Base-by-base conservation (phyloP, 768 basidiomycete species). In the Rhizopogon vinicolor region DNA sequence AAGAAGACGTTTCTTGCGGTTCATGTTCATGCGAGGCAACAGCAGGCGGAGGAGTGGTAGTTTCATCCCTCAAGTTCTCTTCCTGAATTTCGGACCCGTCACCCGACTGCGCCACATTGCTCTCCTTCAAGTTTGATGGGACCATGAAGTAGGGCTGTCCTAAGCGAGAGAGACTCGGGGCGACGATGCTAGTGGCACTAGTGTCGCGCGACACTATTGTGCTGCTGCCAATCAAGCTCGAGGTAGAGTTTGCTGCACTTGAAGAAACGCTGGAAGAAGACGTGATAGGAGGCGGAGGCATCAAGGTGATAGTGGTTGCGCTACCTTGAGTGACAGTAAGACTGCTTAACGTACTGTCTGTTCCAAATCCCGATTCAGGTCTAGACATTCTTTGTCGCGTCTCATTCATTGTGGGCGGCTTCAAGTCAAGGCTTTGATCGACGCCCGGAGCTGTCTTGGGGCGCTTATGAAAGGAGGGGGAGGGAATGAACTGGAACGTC, bases 401-500 rank as follows among this genome's bases (percentile, higher is more conserved):
- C 8, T 52, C 39, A 33, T 14, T 50, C 28, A 7, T 49, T 7
- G n/a, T 49, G 7, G 51, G 51, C 16, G 51, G 18, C n/a, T 13
- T 28, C 18, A 48, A 29, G 16, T 41, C 31, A 22, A 10, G 28
- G 51, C 41, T 50, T 4, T 43, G 14, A 43, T 33, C 6, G 41
- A 56, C 46, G 9, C 37, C 16, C 0, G 56, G 48, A 16, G 41
- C 16, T 6, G 61, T 44, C 35, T 63, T 68, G 22, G 55, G 59
- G 35, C 56, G 68, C n/a, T 54, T 68, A 5, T 52, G 44, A 35
- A 70, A 61, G n/a, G 59, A 25, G 25, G 65, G 19, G 0, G 67
- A 33, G 1, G 67, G 19, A 3, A 70, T 41, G 6, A 68, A 63
- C 7, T 62, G 64, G 56, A 68, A 69, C 3, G 63, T 69, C 33